phyloP scores from a whole-genome alignment of 2,329 filamentous ascomycete genomes.

The Endoconidiophora polonica region DNA sequence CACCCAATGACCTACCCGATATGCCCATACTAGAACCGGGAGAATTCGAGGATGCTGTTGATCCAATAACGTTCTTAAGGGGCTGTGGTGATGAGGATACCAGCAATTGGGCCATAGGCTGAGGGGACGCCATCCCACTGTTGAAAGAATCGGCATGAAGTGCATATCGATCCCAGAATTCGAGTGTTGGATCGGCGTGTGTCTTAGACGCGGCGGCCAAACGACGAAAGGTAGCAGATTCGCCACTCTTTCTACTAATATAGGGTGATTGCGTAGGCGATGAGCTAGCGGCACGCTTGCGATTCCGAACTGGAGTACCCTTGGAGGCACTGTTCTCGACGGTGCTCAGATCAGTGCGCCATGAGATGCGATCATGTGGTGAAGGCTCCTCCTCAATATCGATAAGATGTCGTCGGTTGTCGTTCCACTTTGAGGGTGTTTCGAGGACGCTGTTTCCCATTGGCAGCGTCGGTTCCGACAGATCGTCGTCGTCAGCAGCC shows the following conservation, averaged over 20 bases:
- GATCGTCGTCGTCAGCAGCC: constrained; percentile 13
- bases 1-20: background rate
- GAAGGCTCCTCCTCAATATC: constrained; percentile 33
- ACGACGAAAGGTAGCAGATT: constrained; percentile 11
- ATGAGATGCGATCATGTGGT: constrained; percentile 44
- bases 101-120: constrained; percentile 10
- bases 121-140: background rate
- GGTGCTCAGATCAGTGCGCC: constrained; percentile 35
- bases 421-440: constrained; percentile 38
- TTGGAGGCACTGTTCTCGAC: constrained; percentile 29
- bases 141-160: constrained; percentile 23
- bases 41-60: background rate
- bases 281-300: constrained; percentile 56
- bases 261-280: constrained; percentile 53
- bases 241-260: constrained; percentile 5
- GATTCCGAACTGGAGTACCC: constrained; percentile 32
- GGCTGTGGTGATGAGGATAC: constrained; percentile 51
- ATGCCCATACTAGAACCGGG: background rate
- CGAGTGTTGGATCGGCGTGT: constrained; percentile 53
- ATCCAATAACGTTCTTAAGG: constrained; percentile 21
- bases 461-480: constrained; percentile 10
- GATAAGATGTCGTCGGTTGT: constrained; percentile 27
- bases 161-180: constrained; percentile 64
- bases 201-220: constrained; percentile 22
- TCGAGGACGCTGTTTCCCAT: constrained; percentile 24